Base-by-base conservation (phyloP, 768 basidiomycete species). In the Macrolepiota dolichaula region DNA sequence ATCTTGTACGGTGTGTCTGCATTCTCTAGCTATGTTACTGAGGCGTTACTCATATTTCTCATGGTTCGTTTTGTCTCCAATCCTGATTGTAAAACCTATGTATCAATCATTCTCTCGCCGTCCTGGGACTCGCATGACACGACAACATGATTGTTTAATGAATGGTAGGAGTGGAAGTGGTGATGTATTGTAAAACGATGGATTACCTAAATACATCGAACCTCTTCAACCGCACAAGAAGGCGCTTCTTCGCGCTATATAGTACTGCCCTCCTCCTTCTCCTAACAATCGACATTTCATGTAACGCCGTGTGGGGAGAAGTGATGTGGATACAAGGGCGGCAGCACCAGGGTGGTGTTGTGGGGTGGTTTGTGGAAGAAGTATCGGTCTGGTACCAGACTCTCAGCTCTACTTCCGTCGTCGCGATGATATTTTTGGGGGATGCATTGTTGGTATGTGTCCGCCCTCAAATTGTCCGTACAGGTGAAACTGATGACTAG, bases 331-430 rank as follows among this genome's bases (percentile, higher is more conserved):
- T 73, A 52, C 66, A 67, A n/a, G 66, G 61, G 47, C 68, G 70
- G 15, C 57, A 70, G 27, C 61, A 55, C 9, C 64, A 67, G 40
- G 71, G 70, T 4, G 70, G 71, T 27, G 70, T 72, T 12, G 67
- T 67, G 11, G 69, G 51, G 17, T 73, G 66, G 60, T 68, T 72
- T 46, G 68, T 29, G 4, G 62, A 61, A 27, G 67, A 73, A 37
- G 67, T 68, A 19, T 68, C 69, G 19, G 71, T 68, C 24, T 73
- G 72, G 71, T 73, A 71, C 59, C 68, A 73, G 50, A 71, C 71
- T 5, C 51, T 73, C 58, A 64, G 67, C 4, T 70, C 70, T 10
- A 66, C 72, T 9, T 61, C 67, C 4, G 69, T 69, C 6, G 70
- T 70, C 17, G 64, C 62, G 27, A 68, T 71, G 59, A 71, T 72